These are phyloP conservation scores for Cutaneotrichosporon dermatis DNA, from an alignment of 1,284 basidiomycete genomes.

Conservation along the genomic window DNA sequence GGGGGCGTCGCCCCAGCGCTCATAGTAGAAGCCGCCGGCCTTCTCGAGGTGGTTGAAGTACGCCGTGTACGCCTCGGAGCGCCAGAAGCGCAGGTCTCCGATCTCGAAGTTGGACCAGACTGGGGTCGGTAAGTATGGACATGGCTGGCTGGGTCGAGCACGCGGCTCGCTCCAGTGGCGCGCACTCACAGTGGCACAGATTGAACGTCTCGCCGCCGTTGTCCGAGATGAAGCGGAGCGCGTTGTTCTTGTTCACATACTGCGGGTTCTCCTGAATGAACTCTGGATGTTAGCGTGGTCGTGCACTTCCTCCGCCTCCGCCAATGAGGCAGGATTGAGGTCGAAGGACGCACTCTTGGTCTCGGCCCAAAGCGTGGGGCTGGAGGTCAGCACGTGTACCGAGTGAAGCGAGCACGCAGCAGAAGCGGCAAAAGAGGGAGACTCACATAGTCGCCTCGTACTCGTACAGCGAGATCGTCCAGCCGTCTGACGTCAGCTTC, in stretches of 20 bases:
- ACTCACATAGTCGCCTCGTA: slow-evolving; percentile 64
- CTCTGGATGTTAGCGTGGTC: slow-evolving; percentile 49
- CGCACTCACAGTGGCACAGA: slow-evolving; percentile 69
- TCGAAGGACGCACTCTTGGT: slow-evolving; percentile 56
- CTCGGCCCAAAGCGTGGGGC: slow-evolving; percentile 65
- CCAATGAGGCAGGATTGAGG: too few species aligned
- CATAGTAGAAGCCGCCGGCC: slow-evolving; percentile 79
- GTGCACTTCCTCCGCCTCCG: too few species aligned
- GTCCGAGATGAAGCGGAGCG: slow-evolving; percentile 70
- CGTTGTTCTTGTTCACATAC: slow-evolving; percentile 64
- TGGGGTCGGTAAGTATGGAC: slow-evolving; percentile 29
- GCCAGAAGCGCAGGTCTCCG: slow-evolving; percentile 68
- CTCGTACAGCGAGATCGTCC: slow-evolving; percentile 72
- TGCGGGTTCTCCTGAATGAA: slow-evolving; percentile 66
- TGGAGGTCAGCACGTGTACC: too few species aligned
- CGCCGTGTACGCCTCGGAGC: slow-evolving; percentile 66
- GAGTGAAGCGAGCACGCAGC: too few species aligned
- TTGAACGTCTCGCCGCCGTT: slow-evolving; percentile 68
- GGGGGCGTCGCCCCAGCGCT: slow-evolving; percentile 73
- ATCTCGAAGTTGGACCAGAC: slow-evolving; percentile 86
- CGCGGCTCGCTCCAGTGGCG: too few species aligned
- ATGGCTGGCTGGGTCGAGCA: too few species aligned
- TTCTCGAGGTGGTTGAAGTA: slow-evolving; percentile 74
- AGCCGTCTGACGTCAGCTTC: slow-evolving; percentile 56
- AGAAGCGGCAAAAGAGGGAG: too few species aligned